These are phyloP conservation scores for Sistotremastrum niveocremeum DNA, from an alignment of 768 basidiomycete genomes.

Conservation along the genomic window DNA sequence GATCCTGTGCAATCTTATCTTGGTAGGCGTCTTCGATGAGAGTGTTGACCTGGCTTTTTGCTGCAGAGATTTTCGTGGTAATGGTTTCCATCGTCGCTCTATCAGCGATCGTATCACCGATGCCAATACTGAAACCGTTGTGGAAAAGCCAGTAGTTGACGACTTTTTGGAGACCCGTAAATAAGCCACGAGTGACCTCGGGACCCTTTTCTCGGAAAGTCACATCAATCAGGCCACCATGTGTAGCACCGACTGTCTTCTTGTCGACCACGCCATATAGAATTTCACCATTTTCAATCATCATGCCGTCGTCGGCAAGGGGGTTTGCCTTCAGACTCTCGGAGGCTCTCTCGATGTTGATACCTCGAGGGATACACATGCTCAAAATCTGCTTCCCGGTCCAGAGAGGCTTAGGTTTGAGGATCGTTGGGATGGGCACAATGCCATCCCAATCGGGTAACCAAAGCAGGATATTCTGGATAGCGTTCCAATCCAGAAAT, in stretches of 20 bases:
- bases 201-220: constrained; percentile 97
- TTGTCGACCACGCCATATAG: constrained; percentile 94
- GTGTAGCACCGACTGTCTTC: constrained; percentile 94
- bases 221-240: constrained; percentile 90
- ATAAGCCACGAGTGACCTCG: constrained; percentile 77
- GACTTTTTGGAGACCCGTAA: constrained; percentile 87
- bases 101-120: constrained; percentile 96
- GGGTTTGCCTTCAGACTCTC: constrained; percentile 72
- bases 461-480: constrained; percentile 97
- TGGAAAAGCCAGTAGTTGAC: constrained; percentile 99
- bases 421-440: constrained; percentile 83
- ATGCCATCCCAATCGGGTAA: constrained; percentile 94
- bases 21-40: constrained; percentile 76
- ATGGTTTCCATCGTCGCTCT: constrained; percentile 77
- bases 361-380: constrained; percentile 85
- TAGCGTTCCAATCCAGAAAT: constrained; percentile 90
- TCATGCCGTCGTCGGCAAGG: constrained; percentile 83
- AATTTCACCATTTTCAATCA: constrained; percentile 94
- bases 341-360: constrained; percentile 78
- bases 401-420: constrained; percentile 97
- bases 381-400: constrained; percentile 94
- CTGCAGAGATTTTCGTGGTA: constrained; percentile 64
- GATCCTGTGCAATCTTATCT: constrained; percentile 77
- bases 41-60: constrained; percentile 65
- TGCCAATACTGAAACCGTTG: constrained; percentile 97